Evolutionary conservation across 176 grass and related monocot genomes (phyloP), one percentile per base, ranked within the genome.

Genomic region (Elymus sibiricus): DNA sequence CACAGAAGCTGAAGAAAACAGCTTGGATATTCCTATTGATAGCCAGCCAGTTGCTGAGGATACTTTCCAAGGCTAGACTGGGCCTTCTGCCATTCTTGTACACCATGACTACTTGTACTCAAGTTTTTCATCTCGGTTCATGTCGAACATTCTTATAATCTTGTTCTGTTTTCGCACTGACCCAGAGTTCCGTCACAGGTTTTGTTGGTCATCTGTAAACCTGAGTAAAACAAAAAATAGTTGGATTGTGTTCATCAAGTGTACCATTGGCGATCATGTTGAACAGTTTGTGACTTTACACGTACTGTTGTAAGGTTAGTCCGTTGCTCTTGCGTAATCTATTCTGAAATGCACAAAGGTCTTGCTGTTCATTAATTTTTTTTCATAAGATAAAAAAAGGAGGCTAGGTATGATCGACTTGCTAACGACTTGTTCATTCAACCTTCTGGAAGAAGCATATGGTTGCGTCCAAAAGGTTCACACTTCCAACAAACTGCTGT

Each of bases 11-110:
- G 90, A 93, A 72, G 88, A 81, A 77, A 91, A 78, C 61, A 96
- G 90, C 79, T 99, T 99, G 69, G 94, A 99, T 81, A 96, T 99
- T 76, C 83, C 91, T 68, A 88, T 96, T 32, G 90, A 96, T 78
- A 84, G 14, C 84, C 79, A 86, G 74, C 82, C 75, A 9, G 55
- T 49, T 78, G 87, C 76, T 83, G 82, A 82, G 46, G 82, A 86
- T 63, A 34, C 25, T 60, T 74, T 87, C 25, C 12, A 61, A 70
- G 47, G 69, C 40, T 81, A 63, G 61, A 69, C 37, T 84, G 37
- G 29, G 49, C 17, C 24, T 1, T 0, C 49, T 28, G 37, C 46
- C 29, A 42, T 70, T 79, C 29, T 86, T 78, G 65, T 71, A 69
- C 39, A 49, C 27, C 17, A 1, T 9, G n/a, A n/a, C 59, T 39